Conservation (phyloP, 768 basidiomycete species). For the Daedalea quercina region DNA sequence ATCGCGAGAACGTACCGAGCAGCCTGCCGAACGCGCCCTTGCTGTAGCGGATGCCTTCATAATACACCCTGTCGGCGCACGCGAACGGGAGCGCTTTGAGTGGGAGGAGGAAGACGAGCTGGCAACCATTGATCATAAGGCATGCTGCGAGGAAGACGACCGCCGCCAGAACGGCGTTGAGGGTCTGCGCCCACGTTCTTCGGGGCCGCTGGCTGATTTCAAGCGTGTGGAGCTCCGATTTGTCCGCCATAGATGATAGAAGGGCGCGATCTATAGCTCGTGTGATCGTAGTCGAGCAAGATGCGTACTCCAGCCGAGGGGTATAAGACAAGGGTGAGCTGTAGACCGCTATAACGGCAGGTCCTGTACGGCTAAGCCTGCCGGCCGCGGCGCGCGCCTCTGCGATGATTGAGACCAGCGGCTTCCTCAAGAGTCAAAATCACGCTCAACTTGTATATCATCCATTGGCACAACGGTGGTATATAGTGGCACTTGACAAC, state of each 20-base stretch:
- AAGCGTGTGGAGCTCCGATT: constrained; percentile 29
- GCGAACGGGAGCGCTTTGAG: constrained; percentile 58
- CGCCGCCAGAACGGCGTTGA: constrained; percentile 45
- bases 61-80: constrained; percentile 50
- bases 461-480: too few relatives aligned
- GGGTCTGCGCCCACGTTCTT: constrained; percentile 43
- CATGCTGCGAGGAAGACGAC: constrained; percentile 58
- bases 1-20: constrained; percentile 42
- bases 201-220: constrained; percentile 50
- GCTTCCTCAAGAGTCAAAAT: too few relatives aligned
- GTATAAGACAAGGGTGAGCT: too few relatives aligned
- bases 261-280: not conserved
- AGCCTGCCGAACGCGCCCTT: constrained; percentile 79
- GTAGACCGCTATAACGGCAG: too few relatives aligned
- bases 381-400: too few relatives aligned
- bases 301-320: too few relatives aligned
- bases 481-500: too few relatives aligned
- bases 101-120: constrained; percentile 66
- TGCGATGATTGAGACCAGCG: too few relatives aligned
- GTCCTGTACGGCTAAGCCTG: too few relatives aligned
- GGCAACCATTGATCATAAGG: constrained; percentile 64
- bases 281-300: not conserved
- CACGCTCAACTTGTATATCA: too few relatives aligned
- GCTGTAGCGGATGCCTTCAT: constrained; percentile 68
- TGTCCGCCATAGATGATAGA: constrained; percentile 11